Evolutionary conservation across 108 stramenopile species (phyloP).

Genomic region (Cyclostephanos invisitatus): DNA sequence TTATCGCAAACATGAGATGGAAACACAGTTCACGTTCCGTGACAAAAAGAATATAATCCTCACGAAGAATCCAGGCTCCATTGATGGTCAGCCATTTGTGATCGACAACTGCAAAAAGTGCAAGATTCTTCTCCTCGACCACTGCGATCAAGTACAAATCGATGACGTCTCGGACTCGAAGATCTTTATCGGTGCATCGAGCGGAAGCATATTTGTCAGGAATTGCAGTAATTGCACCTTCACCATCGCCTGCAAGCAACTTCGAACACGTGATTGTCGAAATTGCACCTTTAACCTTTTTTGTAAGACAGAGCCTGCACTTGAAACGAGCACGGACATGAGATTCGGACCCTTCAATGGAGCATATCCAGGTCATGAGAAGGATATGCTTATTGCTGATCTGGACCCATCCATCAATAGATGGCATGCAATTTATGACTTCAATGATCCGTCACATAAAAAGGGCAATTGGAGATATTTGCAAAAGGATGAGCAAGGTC

Average conservation of each 20-base stretch:
- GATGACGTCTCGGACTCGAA: constrained; percentile 61
- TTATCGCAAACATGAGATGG: constrained; percentile 75
- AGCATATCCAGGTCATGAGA: constrained; percentile 53
- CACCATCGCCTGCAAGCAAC: constrained; percentile 77
- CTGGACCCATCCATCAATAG: constrained; percentile 56
- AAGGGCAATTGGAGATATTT: constrained; percentile 42
- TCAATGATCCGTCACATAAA: constrained; percentile 64
- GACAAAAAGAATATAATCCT: constrained; percentile 47
- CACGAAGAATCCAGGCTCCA: constrained; percentile 57
- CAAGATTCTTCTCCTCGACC: constrained; percentile 60
- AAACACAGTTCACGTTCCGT: constrained; percentile 73
- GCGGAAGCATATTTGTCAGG: constrained; percentile 71
- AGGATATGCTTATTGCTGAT: constrained; percentile 50
- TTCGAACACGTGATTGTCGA: constrained; percentile 71
- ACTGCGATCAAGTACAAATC: constrained; percentile 72
- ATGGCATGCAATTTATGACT: constrained; percentile 79
- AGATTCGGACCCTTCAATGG: constrained; percentile 68
- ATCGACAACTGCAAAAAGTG: constrained; percentile 59
- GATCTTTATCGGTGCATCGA: constrained; percentile 77
- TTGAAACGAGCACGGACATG: constrained; percentile 67
- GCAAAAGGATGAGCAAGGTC: constrained; percentile 19
- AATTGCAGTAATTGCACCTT: constrained; percentile 72
- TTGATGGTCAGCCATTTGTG: constrained; percentile 74
- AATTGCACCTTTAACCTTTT: constrained; percentile 72
- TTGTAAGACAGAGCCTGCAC: constrained; percentile 79